Conservation (phyloP, 2,329 filamentous ascomycete species). For the Alternaria sp. region DNA sequence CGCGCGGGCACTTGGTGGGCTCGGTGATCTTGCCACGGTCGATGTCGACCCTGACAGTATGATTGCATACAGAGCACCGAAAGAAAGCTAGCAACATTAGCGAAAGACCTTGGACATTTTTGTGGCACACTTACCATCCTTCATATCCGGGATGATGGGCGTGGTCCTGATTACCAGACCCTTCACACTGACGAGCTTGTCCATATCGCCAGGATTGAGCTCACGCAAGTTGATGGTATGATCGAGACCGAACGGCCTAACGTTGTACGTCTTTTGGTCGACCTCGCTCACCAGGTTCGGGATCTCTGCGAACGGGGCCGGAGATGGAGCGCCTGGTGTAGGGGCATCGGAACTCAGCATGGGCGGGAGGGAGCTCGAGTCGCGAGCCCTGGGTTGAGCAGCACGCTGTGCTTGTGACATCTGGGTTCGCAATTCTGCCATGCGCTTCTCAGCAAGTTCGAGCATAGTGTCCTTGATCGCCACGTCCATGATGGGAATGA, state of each 20-base stretch:
- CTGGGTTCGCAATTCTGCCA: conserved; percentile 68
- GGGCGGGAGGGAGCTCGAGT: conserved; percentile 74
- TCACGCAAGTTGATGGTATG: conserved; percentile 89
- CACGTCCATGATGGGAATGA: conserved; percentile 96
- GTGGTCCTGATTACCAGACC: conserved; percentile 95
- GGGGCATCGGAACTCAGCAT: conserved; percentile 81
- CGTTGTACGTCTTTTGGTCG: conserved; percentile 79
- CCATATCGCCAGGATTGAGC: conserved; percentile 94
- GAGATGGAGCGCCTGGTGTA: conserved; percentile 43
- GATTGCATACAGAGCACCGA: conserved; percentile 90
- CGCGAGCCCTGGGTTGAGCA: conserved; percentile 49
- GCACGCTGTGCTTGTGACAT: conserved; percentile 64
- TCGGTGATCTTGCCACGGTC: conserved; percentile 97
- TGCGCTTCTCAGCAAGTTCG: conserved; percentile 82
- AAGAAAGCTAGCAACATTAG: conserved; percentile 74
- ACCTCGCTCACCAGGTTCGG: conserved; percentile 80
- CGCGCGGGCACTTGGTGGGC: conserved; percentile 85
- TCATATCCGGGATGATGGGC: conserved; percentile 98
- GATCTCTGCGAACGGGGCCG: conserved; percentile 54
- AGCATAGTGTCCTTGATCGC: conserved; percentile 92
- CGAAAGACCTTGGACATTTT: not conserved
- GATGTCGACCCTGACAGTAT: conserved; percentile 87
- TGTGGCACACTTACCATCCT: conserved; percentile 63
- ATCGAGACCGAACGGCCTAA: conserved; percentile 88
- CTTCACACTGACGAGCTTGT: conserved; percentile 93